These are phyloP conservation scores for Coprinopsis sp. DNA, from an alignment of 768 basidiomycete genomes.

Conservation along the genomic window DNA sequence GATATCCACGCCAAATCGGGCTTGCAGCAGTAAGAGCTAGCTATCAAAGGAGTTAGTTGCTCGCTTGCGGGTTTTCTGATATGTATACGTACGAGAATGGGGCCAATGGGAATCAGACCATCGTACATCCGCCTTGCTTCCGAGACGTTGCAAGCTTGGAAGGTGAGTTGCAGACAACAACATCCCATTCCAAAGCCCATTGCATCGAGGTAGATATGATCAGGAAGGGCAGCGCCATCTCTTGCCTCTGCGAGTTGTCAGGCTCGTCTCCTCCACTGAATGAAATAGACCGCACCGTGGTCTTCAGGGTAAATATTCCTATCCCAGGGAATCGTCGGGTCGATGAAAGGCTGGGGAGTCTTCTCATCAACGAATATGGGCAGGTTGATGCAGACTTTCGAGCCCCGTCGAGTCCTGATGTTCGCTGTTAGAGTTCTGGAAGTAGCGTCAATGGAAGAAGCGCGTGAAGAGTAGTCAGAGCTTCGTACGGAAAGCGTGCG, in stretches of 20 bases:
- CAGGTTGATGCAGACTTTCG: constrained; percentile 93
- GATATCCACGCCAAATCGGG: constrained; percentile 90
- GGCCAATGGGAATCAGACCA: constrained; percentile 90
- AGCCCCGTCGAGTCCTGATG: constrained; percentile 83
- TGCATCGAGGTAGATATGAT: constrained; percentile 97
- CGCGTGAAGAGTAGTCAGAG: constrained; percentile 11
- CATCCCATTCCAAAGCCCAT: constrained; percentile 99
- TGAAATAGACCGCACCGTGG: constrained; percentile 46
- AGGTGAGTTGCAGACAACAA: constrained; percentile 95
- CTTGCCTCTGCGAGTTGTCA: constrained; percentile 62
- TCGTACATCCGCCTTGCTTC: constrained; percentile 95
- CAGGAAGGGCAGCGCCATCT: constrained; percentile 78
- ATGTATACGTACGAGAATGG: constrained; percentile 71
- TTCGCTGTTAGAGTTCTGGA: constrained; percentile 94
- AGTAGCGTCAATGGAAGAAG: constrained; percentile 9
- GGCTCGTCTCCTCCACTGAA: background rate
- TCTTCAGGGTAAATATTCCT: constrained; percentile 83
- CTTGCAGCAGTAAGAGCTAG: constrained; percentile 92
- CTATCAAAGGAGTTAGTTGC: constrained; percentile 35
- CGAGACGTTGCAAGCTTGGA: constrained; percentile 91
- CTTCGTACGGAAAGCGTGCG: constrained; percentile 91
- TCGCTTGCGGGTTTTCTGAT: background rate
- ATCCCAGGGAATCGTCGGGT: constrained; percentile 88
- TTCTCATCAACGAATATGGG: constrained; percentile 86
- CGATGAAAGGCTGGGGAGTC: constrained; percentile 86